A percentile compares a stretch with the other conserved stretches of the same genome.
Evolutionary conservation across 257 asterid genomes (phyloP).

Genomic region (Lycium barbarum): DNA sequence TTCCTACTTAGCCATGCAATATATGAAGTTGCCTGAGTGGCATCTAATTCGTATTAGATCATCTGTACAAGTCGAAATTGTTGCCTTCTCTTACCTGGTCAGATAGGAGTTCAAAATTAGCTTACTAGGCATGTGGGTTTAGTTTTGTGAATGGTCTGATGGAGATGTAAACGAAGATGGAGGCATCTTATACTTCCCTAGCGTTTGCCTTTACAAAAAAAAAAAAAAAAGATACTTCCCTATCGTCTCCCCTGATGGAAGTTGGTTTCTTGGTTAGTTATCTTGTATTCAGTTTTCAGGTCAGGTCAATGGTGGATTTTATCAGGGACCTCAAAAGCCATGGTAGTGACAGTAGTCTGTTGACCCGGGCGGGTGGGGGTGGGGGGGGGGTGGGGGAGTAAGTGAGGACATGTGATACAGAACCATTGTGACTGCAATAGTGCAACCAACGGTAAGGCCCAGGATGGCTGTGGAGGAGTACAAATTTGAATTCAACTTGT

Average conservation of each 20-base stretch:
- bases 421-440: not conserved
- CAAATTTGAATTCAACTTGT: not conserved
- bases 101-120: conserved; percentile 16
- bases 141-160: not conserved
- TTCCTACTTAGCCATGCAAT: conserved; percentile 10
- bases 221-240: not conserved
- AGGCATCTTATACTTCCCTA: conserved; percentile 6
- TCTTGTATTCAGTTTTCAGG: not conserved
- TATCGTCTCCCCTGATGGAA: not conserved
- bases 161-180: not conserved
- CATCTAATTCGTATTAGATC: not conserved
- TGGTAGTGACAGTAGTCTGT: conserved; percentile 7
- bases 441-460: not conserved
- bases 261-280: not conserved
- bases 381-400: not conserved
- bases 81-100: not conserved
- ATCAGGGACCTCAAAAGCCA: not conserved
- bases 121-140: not conserved
- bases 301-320: conserved; percentile 10
- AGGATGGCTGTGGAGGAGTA: conserved; percentile 1
- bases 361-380: not conserved
- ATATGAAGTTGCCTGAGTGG: not conserved
- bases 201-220: too few relatives aligned
- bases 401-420: not conserved
- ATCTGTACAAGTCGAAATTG: conserved; percentile 24